A percentile compares a stretch with the other conserved stretches of the same genome.
These are phyloP conservation scores for Phytophthora lateralis DNA, from an alignment of 352 stramenopile genomes.

Conservation along the genomic window DNA sequence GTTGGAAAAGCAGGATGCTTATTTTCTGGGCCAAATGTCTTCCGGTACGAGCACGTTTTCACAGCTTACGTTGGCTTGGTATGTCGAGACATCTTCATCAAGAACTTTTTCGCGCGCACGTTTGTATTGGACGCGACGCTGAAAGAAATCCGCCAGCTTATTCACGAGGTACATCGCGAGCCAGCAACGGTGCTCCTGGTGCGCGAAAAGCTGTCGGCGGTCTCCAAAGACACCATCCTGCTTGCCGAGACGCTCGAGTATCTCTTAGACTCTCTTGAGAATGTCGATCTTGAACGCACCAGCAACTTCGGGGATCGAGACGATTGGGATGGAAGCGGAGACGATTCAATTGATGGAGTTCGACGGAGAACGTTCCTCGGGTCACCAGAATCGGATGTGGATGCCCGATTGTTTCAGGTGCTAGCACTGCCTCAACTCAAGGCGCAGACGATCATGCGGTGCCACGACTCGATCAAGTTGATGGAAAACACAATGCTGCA, in stretches of 20 bases:
- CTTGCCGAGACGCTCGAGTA: slow-evolving; percentile 97
- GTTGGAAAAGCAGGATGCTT: slow-evolving; percentile 94
- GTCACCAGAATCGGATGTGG: slow-evolving; percentile 39
- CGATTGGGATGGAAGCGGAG: slow-evolving; percentile 42
- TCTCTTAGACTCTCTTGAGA: slow-evolving; percentile 94
- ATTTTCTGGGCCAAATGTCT: slow-evolving; percentile 94
- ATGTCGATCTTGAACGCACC: slow-evolving; percentile 57
- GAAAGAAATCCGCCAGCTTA: slow-evolving; percentile 92
- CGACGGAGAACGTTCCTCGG: slow-evolving; percentile 18
- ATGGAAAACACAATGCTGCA: slow-evolving; percentile 93
- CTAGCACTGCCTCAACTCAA: slow-evolving; percentile 90
- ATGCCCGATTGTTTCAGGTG: slow-evolving; percentile 89
- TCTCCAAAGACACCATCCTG: slow-evolving; percentile 95
- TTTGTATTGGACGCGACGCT: slow-evolving; percentile 97
- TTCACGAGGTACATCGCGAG: slow-evolving; percentile 89
- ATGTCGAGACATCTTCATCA: slow-evolving; percentile 97
- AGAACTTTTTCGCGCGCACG: slow-evolving; percentile 97
- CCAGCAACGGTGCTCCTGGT: slow-evolving; percentile 86
- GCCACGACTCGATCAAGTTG: slow-evolving; percentile 96
- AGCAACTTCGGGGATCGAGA: slow-evolving; percentile 7
- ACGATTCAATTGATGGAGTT: slow-evolving; percentile 41
- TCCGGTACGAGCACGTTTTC: slow-evolving; percentile 95
- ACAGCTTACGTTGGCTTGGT: slow-evolving; percentile 96
- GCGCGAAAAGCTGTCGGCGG: slow-evolving; percentile 90
- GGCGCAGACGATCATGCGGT: slow-evolving; percentile 91